These are phyloP conservation scores for Boletellus deceptivus DNA, from an alignment of 1,284 basidiomycete species.

Conservation along the genomic window DNA sequence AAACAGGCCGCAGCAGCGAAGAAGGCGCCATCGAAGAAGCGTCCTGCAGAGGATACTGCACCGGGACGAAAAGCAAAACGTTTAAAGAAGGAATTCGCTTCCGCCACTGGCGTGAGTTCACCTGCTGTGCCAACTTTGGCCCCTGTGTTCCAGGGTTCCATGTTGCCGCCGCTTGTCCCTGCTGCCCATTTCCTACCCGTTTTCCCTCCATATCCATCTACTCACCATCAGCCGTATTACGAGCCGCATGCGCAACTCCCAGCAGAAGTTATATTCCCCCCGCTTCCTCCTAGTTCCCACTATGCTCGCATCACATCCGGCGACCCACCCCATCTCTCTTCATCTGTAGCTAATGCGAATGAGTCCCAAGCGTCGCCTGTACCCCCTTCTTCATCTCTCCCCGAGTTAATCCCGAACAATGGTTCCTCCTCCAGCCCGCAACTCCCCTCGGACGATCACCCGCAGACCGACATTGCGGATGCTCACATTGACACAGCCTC, in stretches of 20 bases:
- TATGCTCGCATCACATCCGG: slow-evolving; percentile 36
- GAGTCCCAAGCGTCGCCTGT: slow-evolving; percentile 26
- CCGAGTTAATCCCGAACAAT: slow-evolving; percentile 59
- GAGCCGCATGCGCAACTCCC: slow-evolving; percentile 51
- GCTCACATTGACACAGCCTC: slow-evolving; percentile 17
- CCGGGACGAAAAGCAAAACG: slow-evolving; percentile 47
- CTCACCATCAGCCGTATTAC: slow-evolving; percentile 70
- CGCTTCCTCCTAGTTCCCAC: slow-evolving; percentile 51
- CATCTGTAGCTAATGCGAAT: slow-evolving; percentile 27
- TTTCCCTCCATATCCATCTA: slow-evolving; percentile 56
- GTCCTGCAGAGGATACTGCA: slow-evolving; percentile 38
- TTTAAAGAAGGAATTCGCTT: slow-evolving; percentile 39
- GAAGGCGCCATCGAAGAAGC: slow-evolving; percentile 37
- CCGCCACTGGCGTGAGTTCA: slow-evolving; percentile 29
- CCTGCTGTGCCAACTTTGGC: slow-evolving; percentile 9
- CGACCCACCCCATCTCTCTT: slow-evolving; percentile 25
- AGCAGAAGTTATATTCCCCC: slow-evolving; percentile 68
- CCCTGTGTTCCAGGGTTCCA: slow-evolving; percentile 12
- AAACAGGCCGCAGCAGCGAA: slow-evolving; percentile 39
- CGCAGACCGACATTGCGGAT: slow-evolving; percentile 18
- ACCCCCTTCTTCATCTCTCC: slow-evolving; percentile 42
- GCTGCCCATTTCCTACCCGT: slow-evolving; percentile 45
- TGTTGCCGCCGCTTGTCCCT: slow-evolving; percentile 35
- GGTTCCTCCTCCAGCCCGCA: slow-evolving; percentile 71
- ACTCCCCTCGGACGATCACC: slow-evolving; percentile 35